Base-by-base conservation (phyloP, 2,329 filamentous ascomycete species). In the Esteya vermicola region DNA sequence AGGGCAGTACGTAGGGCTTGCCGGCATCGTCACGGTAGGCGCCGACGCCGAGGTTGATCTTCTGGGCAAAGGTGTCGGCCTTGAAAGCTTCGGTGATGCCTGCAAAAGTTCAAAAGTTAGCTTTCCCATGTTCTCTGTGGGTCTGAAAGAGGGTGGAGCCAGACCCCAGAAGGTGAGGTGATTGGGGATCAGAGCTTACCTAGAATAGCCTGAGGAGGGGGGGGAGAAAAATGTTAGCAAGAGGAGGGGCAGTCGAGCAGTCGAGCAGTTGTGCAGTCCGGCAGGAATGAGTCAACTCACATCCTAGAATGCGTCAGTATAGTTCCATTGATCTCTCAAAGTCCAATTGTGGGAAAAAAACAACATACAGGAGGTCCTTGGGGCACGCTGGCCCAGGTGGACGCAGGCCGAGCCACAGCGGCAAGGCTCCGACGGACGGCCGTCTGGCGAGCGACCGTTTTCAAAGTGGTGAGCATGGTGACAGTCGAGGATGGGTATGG, bases 31-130 rank as follows among this genome's bases (percentile, higher is more conserved):
- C 91, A 57, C 91, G 86, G 77, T 98, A 98, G 57, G 91, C 91
- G 56, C 91, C 91, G 51, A 96, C 91, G 67, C 83, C 91, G 46
- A 98, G 70, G 70, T 96, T 96, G 72, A 98, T 96, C 78, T 96
- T 98, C 70, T 94, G 78, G 48, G 77, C 68, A 64, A 93, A 89
- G 55, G 70, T 74, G 62, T 98, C 91, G 63, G 88, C 88, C 75
- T 96, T 98, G 82, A 91, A 98, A 46, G 91, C 91, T 69, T 98
- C 91, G 48, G 91, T 96, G 66, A 98, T 86, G 61, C 84, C 81
- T 80, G 50, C 19, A 39, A n/a, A n/a, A n/a, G n/a, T n/a, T 9
- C 8, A 9, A 22, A 10, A 19, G 3, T 20, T 43, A 47, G 39
- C 28, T 28, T 38, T 31, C n/a, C n/a, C n/a, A n/a, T n/a, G n/a